Evolutionary conservation across 768 basidiomycete species (phyloP).

Genomic region (Mycena leptocephala): DNA sequence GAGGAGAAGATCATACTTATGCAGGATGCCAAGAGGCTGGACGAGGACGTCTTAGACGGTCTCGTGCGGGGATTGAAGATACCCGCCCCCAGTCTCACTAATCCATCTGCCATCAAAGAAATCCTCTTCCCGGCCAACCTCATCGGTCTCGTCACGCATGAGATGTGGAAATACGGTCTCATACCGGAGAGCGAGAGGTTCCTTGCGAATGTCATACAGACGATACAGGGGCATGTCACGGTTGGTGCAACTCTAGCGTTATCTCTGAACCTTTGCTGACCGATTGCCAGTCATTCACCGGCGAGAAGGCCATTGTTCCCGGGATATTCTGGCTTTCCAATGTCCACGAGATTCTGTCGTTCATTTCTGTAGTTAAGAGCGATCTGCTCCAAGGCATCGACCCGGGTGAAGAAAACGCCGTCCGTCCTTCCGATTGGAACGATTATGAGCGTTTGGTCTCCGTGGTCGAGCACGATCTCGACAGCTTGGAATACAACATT

Average conservation of each 20-base stretch:
- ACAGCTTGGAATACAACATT: slow-evolving; percentile 99
- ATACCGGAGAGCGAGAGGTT: slow-evolving; percentile 98
- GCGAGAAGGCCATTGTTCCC: slow-evolving; percentile 96
- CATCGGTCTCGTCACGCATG: slow-evolving; percentile 96
- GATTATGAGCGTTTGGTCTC: slow-evolving; percentile 97
- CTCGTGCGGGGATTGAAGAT: slow-evolving; percentile 95
- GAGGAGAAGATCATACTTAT: slow-evolving; percentile 97
- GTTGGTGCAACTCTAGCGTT: slow-evolving; percentile 64
- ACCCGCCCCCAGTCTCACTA: slow-evolving; percentile 90
- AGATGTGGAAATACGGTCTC: slow-evolving; percentile 99
- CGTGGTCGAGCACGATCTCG: slow-evolving; percentile 99
- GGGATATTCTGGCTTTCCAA: slow-evolving; percentile 99
- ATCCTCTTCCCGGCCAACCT: slow-evolving; percentile 99
- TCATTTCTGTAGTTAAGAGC: slow-evolving; percentile 97
- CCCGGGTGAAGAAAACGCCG: slow-evolving; percentile 93
- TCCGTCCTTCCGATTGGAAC: slow-evolving; percentile 95
- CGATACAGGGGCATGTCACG: slow-evolving; percentile 97
- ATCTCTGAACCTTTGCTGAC: slow-evolving; percentile 29
- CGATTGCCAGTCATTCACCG: slow-evolving; percentile 79
- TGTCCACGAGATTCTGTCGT: slow-evolving; percentile 99
- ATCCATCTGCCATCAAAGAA: slow-evolving; percentile 95
- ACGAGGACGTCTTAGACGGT: slow-evolving; percentile 94
- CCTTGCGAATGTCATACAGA: slow-evolving; percentile 99
- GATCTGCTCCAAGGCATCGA: slow-evolving; percentile 99
- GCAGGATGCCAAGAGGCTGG: slow-evolving; percentile 90